Percentiles rank a stretch among this genome's conserved stretches.
These are phyloP conservation scores for Solanum hybrid DNA, from an alignment of 305 asterid species.

Conservation along the genomic window DNA sequence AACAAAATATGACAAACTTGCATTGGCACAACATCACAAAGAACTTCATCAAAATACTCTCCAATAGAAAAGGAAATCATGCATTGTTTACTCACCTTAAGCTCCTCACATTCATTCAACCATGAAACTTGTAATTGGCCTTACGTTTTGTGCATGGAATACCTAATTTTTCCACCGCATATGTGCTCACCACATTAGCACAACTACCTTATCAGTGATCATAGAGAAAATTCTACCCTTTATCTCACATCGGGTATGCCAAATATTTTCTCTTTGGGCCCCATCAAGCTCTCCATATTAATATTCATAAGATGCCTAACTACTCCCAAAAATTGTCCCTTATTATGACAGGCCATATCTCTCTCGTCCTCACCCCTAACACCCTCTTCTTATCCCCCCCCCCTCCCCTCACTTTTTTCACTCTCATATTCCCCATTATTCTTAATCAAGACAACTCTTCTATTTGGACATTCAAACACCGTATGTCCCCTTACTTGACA, in stretches of 20 bases:
- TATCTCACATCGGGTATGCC: neutral
- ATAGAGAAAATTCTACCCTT: neutral
- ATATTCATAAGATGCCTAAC: neutral
- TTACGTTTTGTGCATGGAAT: neutral
- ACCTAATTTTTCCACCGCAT: neutral
- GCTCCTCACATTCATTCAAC: too few relatives aligned
- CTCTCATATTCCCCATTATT: neutral
- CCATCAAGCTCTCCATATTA: neutral
- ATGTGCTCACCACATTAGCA: neutral
- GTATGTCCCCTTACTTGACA: neutral
- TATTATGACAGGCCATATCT: neutral
- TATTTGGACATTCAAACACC: neutral
- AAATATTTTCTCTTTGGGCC: neutral
- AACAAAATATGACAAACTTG: too few relatives aligned
- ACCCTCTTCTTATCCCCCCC: too few relatives aligned
- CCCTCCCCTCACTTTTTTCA: neutral
- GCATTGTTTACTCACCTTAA: neutral
- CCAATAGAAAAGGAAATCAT: neutral
- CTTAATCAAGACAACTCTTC: neutral
- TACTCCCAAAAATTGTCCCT: neutral
- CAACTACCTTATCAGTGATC: neutral
- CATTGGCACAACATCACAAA: too few relatives aligned
- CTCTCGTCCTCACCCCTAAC: neutral
- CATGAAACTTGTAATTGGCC: too few relatives aligned
- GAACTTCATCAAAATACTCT: neutral